These are phyloP conservation scores for Medicago truncatula DNA, from an alignment of 306 rosid genomes.

Conservation along the genomic window DNA sequence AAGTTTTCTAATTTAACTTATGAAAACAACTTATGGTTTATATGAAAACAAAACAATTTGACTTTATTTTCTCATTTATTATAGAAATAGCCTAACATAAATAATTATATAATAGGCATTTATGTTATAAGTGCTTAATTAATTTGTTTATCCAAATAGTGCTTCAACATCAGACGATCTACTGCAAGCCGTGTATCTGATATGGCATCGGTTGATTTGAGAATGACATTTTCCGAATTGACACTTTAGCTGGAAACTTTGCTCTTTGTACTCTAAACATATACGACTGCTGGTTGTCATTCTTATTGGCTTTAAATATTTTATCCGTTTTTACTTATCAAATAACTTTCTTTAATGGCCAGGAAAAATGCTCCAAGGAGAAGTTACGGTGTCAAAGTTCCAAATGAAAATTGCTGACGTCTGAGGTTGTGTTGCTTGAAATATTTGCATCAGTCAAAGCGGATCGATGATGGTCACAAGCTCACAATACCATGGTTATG, in stretches of 20 bases:
- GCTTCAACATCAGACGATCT: background rate
- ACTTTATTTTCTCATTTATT: background rate
- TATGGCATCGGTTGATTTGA: background rate
- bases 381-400: conserved; percentile 47
- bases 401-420: conserved; percentile 38
- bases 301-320: conserved; percentile 21
- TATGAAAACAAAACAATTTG: background rate
- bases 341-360: conserved; percentile 42
- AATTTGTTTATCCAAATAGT: background rate
- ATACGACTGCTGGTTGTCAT: conserved; percentile 15
- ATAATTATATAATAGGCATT: background rate
- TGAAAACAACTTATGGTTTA: background rate
- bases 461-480: background rate
- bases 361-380: conserved; percentile 76
- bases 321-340: background rate
- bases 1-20: background rate
- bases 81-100: background rate
- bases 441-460: conserved; percentile 4
- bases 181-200: background rate
- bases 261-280: background rate
- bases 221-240: background rate
- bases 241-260: conserved; percentile 2
- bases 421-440: conserved; percentile 31
- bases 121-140: background rate
- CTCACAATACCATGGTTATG: conserved; percentile 1